Percentiles rank a stretch among this genome's conserved stretches.
These are phyloP conservation scores for Aspergillus floridensis DNA, from an alignment of 2,329 filamentous ascomycete genomes.

Conservation along the genomic window DNA sequence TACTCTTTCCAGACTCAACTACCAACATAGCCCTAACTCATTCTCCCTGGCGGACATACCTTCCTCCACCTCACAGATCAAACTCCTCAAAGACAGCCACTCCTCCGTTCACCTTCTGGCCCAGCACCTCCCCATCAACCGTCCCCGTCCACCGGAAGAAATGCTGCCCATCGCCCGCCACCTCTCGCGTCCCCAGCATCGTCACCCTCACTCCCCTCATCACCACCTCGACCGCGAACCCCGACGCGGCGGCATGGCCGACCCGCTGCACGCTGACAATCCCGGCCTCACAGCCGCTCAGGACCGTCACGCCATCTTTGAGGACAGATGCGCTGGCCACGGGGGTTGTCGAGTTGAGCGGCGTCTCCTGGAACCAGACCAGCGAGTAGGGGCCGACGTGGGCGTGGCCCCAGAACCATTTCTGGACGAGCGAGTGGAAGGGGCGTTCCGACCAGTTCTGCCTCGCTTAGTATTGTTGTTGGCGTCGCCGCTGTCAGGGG, in stretches of 20 bases:
- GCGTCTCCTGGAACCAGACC: conserved; percentile 45
- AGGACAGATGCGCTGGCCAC: conserved; percentile 32
- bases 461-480: too few relatives aligned
- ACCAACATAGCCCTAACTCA: too few relatives aligned
- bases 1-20: not conserved
- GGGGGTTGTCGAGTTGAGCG: conserved; percentile 22
- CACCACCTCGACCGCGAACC: conserved; percentile 15
- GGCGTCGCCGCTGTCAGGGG: too few relatives aligned
- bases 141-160: conserved; percentile 26
- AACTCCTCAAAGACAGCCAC: conserved; percentile 28
- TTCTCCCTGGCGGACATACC: too few relatives aligned
- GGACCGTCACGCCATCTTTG: conserved; percentile 26
- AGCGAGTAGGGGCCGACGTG: conserved; percentile 43
- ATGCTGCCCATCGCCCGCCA: conserved; percentile 13
- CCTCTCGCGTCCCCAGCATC: conserved; percentile 9
- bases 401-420: conserved; percentile 48
- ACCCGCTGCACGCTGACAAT: conserved; percentile 13
- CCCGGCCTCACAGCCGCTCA: conserved; percentile 24
- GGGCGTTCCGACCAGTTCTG: conserved; percentile 47
- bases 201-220: conserved; percentile 12
- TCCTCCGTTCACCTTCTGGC: conserved; percentile 9
- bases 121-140: conserved; percentile 11
- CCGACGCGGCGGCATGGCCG: conserved; percentile 3
- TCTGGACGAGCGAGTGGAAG: conserved; percentile 21
- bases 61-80: conserved; percentile 4